Conservation (phyloP, 495 filamentous ascomycete species). For the Penicillium robsamsonii region DNA sequence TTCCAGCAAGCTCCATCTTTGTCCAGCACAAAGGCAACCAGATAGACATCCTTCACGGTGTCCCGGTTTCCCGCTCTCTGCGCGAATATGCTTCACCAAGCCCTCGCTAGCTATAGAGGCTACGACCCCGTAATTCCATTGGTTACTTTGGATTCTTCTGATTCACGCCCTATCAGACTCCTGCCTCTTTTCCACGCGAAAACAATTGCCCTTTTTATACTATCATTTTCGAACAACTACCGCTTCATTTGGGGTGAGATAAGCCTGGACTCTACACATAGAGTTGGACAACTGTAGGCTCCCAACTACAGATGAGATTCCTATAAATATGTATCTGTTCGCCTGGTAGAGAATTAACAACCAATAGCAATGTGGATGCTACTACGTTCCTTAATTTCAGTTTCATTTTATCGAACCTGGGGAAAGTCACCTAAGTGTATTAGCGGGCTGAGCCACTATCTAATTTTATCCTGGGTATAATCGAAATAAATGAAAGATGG, state of each 20-base stretch:
- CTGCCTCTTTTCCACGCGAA: not conserved
- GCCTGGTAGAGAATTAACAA: not conserved
- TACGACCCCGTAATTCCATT: slow-evolving; percentile 37
- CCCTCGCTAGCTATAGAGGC: slow-evolving; percentile 44
- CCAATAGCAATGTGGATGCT: not conserved
- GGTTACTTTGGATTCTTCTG: not conserved
- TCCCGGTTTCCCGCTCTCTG: slow-evolving; percentile 30
- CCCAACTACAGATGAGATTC: not conserved
- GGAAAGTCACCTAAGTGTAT: not conserved
- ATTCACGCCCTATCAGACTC: not conserved
- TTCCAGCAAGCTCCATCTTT: slow-evolving; percentile 27
- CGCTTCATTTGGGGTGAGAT: not conserved
- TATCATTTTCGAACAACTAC: not conserved
- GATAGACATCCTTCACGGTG: slow-evolving; percentile 39
- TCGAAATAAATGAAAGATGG: not conserved
- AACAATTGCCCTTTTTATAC: not conserved
- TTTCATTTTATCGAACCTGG: not conserved
- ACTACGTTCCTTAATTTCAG: not conserved
- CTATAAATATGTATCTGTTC: not conserved
- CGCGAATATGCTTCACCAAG: slow-evolving; percentile 31
- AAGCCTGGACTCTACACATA: not conserved
- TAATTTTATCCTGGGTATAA: not conserved
- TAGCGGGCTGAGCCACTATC: not conserved
- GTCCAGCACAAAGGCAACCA: slow-evolving; percentile 36
- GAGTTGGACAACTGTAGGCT: not conserved